Conservation (phyloP, 1,139 yeast genomes). For the Taphrina wiesneri region DNA sequence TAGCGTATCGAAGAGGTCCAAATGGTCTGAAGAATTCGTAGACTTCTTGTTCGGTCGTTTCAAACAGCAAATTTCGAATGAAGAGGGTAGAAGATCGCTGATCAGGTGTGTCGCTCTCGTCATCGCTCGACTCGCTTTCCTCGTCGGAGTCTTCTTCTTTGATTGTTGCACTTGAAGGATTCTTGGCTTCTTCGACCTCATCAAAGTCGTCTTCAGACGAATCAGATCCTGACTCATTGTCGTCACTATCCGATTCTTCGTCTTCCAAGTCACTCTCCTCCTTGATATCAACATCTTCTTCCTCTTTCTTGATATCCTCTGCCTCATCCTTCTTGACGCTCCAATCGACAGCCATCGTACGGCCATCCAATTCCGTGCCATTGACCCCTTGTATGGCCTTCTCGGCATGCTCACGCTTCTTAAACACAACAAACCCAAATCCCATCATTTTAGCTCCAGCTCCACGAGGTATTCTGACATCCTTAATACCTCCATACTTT, state of each 20-base stretch:
- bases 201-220: conserved; percentile 42
- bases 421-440: conserved; percentile 92
- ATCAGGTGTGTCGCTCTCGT: conserved; percentile 46
- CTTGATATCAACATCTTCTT: conserved; percentile 43
- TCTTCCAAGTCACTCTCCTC: conserved; percentile 44
- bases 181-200: conserved; percentile 33
- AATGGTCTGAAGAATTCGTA: conserved; percentile 75
- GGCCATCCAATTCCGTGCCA: conserved; percentile 80
- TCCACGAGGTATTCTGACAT: conserved; percentile 86
- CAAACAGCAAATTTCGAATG: conserved; percentile 91
- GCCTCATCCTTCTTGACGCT: conserved; percentile 81
- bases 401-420: conserved; percentile 73
- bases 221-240: conserved; percentile 42
- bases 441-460: conserved; percentile 90
- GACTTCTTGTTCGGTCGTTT: conserved; percentile 78
- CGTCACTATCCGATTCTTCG: conserved; percentile 42
- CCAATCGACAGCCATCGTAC: conserved; percentile 91
- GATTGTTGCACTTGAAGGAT: not conserved
- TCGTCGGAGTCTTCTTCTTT: conserved; percentile 39
- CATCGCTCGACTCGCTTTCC: conserved; percentile 42
- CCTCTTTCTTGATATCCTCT: conserved; percentile 47
- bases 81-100: conserved; percentile 56
- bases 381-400: conserved; percentile 71
- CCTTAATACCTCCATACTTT: conserved; percentile 82
- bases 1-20: conserved; percentile 87